Conservation (phyloP, 2,329 filamentous ascomycete genomes). For the Xylariales sp. region DNA sequence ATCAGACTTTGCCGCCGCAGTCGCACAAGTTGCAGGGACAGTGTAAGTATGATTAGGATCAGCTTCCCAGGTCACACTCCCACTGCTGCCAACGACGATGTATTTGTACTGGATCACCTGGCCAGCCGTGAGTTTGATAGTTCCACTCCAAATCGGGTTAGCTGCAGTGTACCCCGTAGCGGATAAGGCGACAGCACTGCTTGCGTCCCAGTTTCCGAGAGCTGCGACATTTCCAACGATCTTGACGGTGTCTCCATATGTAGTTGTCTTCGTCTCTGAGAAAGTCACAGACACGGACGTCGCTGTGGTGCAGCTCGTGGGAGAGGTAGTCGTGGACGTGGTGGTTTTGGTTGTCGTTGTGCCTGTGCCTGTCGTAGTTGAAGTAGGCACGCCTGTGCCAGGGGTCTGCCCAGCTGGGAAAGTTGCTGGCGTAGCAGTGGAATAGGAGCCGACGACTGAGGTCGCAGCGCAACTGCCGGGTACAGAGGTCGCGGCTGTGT, state of each 20-base stretch:
- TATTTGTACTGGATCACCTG: slow-evolving; percentile 63
- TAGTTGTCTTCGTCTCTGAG: slow-evolving; percentile 51
- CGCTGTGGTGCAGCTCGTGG: slow-evolving; percentile 32
- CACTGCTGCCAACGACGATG: slow-evolving; percentile 52
- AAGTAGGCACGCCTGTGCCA: slow-evolving; percentile 20
- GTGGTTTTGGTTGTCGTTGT: slow-evolving; percentile 25
- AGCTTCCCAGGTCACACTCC: slow-evolving; percentile 58
- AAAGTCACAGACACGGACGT: slow-evolving; percentile 58
- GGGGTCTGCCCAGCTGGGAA: slow-evolving; percentile 48
- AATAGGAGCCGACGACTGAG: slow-evolving; percentile 47
- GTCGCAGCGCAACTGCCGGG: slow-evolving; percentile 44
- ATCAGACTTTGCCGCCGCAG: slow-evolving; percentile 23
- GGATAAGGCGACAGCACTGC: slow-evolving; percentile 49
- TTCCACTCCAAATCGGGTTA: slow-evolving; percentile 58
- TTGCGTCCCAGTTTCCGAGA: slow-evolving; percentile 60
- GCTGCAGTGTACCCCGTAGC: slow-evolving; percentile 53
- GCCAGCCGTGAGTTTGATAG: slow-evolving; percentile 51
- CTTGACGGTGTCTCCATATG: slow-evolving; percentile 60
- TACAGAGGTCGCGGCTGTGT: slow-evolving; percentile 37
- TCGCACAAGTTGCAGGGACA: slow-evolving; percentile 26
- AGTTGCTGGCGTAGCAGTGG: slow-evolving; percentile 38
- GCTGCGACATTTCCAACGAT: slow-evolving; percentile 54
- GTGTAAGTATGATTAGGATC: slow-evolving; percentile 47
- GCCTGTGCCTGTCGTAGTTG: slow-evolving; percentile 15
- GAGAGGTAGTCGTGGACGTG: slow-evolving; percentile 13